phyloP scores from a whole-genome alignment of 345 rosid genomes.

The Eucalyptus tenuipes region DNA sequence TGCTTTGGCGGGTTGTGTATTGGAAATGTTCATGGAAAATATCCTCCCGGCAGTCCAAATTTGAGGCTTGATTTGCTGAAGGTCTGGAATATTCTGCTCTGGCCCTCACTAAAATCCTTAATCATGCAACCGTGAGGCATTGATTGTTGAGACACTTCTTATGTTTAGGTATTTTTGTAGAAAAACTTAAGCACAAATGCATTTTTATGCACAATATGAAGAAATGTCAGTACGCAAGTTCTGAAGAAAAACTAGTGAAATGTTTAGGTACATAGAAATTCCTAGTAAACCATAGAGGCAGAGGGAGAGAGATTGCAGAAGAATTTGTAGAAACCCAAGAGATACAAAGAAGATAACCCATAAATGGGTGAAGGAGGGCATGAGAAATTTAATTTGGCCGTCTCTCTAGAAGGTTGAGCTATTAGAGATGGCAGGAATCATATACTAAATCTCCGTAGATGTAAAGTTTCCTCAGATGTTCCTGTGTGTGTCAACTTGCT shows the following conservation, averaged over 20 bases:
- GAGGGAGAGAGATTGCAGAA: neutral
- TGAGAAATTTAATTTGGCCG: neutral
- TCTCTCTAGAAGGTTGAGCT: neutral
- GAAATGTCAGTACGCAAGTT: neutral
- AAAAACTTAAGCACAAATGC: neutral
- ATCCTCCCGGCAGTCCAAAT: constrained; percentile 73
- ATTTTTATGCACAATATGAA: neutral
- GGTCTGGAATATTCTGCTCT: constrained; percentile 16
- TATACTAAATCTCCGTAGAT: neutral
- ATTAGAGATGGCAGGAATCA: neutral
- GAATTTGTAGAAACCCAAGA: neutral
- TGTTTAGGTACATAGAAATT: neutral
- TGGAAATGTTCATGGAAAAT: constrained; percentile 94
- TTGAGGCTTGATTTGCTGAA: constrained; percentile 71
- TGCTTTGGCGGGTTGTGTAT: constrained; percentile 76
- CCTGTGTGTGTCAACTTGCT: rapidly evolving
- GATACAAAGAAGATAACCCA: neutral
- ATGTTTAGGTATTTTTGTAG: neutral
- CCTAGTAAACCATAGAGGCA: neutral
- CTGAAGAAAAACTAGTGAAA: neutral
- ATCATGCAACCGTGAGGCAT: neutral
- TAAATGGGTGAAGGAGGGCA: neutral
- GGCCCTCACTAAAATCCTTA: neutral
- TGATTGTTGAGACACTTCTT: neutral
- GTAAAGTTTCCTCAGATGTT: rapidly evolving